A percentile compares a stretch with the other conserved stretches of the same genome.
Conservation (phyloP, 2,329 filamentous ascomycete species). For the Epichloe sp. region DNA sequence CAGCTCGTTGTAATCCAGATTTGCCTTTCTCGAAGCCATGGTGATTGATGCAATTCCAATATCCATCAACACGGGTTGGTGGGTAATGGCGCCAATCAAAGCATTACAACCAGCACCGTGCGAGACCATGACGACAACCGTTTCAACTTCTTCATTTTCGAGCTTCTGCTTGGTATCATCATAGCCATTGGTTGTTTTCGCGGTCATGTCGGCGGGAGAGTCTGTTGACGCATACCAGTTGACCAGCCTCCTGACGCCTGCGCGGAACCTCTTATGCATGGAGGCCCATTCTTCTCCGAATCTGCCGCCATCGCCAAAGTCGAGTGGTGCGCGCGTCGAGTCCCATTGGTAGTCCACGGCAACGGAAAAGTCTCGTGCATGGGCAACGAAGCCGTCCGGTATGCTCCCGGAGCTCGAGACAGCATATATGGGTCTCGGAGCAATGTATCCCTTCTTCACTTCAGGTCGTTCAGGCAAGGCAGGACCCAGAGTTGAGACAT, state of each 20-base stretch:
- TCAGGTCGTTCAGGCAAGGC: slow-evolving; percentile 19
- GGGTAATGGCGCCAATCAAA: slow-evolving; percentile 79
- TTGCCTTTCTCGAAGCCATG: slow-evolving; percentile 58
- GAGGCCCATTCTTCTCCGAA: slow-evolving; percentile 90
- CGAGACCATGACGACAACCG: slow-evolving; percentile 77
- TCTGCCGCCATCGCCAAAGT: slow-evolving; percentile 79
- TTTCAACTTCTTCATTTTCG: slow-evolving; percentile 53
- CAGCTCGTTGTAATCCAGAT: slow-evolving; percentile 24
- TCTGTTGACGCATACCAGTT: slow-evolving; percentile 62
- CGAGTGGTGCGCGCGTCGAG: slow-evolving; percentile 63
- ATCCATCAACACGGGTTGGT: slow-evolving; percentile 82
- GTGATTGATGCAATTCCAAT: slow-evolving; percentile 84
- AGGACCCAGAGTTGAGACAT: slow-evolving; percentile 19
- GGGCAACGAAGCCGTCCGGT: slow-evolving; percentile 75
- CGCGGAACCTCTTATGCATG: slow-evolving; percentile 85
- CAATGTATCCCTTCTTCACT: slow-evolving; percentile 44
- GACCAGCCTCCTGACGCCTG: slow-evolving; percentile 64
- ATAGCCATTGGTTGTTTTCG: slow-evolving; percentile 20
- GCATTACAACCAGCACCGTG: slow-evolving; percentile 96
- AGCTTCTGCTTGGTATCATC: slow-evolving; percentile 16
- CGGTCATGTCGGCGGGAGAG: slow-evolving; percentile 37
- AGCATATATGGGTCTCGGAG: slow-evolving; percentile 72
- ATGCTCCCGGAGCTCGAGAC: slow-evolving; percentile 70
- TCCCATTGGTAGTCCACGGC: slow-evolving; percentile 95
- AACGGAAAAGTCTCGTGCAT: slow-evolving; percentile 76